A percentile compares a stretch with the other conserved stretches of the same genome.
Evolutionary conservation across 2,329 filamentous ascomycete species (phyloP).

Genomic region (Colletotrichum gigasporum): DNA sequence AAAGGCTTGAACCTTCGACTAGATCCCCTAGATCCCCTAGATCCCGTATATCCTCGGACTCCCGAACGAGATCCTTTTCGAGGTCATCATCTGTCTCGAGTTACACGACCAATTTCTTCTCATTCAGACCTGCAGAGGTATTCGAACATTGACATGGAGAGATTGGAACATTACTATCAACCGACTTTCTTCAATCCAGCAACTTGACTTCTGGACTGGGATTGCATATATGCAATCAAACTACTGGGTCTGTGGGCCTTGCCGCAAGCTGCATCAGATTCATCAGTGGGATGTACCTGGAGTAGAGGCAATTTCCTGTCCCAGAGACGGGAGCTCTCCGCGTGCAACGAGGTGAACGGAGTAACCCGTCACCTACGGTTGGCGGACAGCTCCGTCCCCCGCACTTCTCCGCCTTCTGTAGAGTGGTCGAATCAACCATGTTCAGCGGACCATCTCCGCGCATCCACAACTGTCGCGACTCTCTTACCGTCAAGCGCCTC

Average conservation of each 20-base stretch:
- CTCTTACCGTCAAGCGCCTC: neutral
- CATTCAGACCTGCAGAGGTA: neutral
- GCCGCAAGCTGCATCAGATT: neutral
- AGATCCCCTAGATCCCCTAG: no score
- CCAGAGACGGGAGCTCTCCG: constrained; percentile 13
- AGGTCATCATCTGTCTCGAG: neutral
- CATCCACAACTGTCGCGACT: neutral
- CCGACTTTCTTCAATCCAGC: neutral
- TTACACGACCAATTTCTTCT: neutral
- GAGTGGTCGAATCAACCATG: neutral
- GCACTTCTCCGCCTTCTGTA: constrained; percentile 33
- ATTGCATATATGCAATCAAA: neutral
- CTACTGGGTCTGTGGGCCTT: neutral
- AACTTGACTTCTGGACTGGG: neutral
- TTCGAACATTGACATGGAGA: neutral
- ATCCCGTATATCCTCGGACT: neutral
- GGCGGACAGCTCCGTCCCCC: neutral
- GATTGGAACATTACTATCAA: neutral
- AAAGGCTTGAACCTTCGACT: no score
- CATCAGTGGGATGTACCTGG: neutral
- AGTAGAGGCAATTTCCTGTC: no score
- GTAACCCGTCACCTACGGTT: neutral
- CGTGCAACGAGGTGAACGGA: neutral
- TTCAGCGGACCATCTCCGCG: constrained; percentile 6
- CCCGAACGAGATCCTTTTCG: neutral